Percentiles rank a stretch among this genome's conserved stretches.
Conservation (phyloP, 345 rosid genomes). For the Dipteronia dyeriana region DNA sequence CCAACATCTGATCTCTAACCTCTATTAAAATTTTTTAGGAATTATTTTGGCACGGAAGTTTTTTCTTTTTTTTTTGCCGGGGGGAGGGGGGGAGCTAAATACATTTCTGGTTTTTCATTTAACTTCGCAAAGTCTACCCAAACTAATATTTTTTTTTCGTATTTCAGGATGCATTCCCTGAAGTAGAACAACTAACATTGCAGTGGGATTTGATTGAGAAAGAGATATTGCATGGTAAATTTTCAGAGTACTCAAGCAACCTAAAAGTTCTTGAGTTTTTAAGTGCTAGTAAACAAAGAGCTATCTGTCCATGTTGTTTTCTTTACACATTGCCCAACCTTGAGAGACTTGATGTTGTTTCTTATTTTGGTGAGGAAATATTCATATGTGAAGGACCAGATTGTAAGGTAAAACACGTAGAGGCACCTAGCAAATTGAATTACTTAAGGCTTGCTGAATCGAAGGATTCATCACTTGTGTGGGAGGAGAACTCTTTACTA, state of each 20-base stretch:
- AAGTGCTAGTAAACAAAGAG: not conserved
- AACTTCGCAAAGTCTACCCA: too few relatives aligned
- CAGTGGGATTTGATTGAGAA: too few relatives aligned
- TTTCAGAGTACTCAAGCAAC: not conserved
- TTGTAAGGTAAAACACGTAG: not conserved
- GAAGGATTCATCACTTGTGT: too few relatives aligned
- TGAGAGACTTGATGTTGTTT: too few relatives aligned
- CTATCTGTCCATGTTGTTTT: too few relatives aligned
- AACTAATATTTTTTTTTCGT: not conserved
- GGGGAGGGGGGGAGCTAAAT: too few relatives aligned
- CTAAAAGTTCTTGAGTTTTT: not conserved
- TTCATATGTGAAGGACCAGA: not conserved
- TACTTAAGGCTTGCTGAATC: rapidly evolving
- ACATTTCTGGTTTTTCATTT: too few relatives aligned
- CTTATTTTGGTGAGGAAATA: not conserved
- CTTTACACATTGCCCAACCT: too few relatives aligned
- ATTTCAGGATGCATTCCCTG: not conserved
- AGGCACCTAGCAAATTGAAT: not conserved
- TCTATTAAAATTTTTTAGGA: too few relatives aligned
- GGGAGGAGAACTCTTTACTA: not conserved
- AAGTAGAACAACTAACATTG: not conserved
- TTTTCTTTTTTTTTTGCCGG: too few relatives aligned
- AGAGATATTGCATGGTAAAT: not conserved
- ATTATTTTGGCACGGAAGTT: too few relatives aligned
- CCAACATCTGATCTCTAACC: too few relatives aligned